phyloP scores from a whole-genome alignment of 169 alveolate genomes.

The Neospora caninum region DNA sequence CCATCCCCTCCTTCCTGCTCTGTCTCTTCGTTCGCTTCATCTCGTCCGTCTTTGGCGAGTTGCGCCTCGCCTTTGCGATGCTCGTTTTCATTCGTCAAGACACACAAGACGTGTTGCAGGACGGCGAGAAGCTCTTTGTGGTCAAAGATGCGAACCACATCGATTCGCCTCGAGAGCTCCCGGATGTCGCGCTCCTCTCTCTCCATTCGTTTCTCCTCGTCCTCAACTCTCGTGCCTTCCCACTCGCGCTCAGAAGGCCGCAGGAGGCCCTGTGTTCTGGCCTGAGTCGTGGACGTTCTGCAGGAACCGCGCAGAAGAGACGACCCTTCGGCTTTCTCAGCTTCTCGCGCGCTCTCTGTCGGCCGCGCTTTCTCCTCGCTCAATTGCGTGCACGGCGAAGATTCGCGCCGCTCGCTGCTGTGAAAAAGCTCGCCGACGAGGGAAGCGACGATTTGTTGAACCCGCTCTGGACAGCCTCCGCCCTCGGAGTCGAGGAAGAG shows the following conservation, averaged over 20 bases:
- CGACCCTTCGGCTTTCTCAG: too few relatives aligned
- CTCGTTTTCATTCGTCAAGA: background rate
- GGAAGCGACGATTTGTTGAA: background rate
- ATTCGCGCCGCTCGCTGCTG: background rate
- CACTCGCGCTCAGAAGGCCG: too few relatives aligned
- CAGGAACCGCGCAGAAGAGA: too few relatives aligned
- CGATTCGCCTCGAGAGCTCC: background rate
- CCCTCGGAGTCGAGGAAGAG: constrained; percentile 6
- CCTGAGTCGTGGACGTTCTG: too few relatives aligned
- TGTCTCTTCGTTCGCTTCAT: background rate
- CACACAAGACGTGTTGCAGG: background rate
- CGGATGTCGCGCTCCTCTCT: background rate
- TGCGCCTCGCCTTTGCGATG: background rate
- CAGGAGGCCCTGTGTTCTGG: too few relatives aligned
- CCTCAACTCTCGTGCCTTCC: too few relatives aligned
- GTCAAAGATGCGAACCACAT: background rate
- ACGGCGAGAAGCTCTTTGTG: constrained; percentile 27
- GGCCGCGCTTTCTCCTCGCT: too few relatives aligned
- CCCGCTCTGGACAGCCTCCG: background rate
- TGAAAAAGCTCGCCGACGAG: background rate
- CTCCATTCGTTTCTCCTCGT: constrained; percentile 1
- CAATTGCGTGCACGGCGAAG: too few relatives aligned
- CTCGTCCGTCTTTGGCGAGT: background rate
- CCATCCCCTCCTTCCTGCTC: background rate
- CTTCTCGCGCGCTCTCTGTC: too few relatives aligned